phyloP scores from a whole-genome alignment of 768 basidiomycete genomes.

The Russula earlei region DNA sequence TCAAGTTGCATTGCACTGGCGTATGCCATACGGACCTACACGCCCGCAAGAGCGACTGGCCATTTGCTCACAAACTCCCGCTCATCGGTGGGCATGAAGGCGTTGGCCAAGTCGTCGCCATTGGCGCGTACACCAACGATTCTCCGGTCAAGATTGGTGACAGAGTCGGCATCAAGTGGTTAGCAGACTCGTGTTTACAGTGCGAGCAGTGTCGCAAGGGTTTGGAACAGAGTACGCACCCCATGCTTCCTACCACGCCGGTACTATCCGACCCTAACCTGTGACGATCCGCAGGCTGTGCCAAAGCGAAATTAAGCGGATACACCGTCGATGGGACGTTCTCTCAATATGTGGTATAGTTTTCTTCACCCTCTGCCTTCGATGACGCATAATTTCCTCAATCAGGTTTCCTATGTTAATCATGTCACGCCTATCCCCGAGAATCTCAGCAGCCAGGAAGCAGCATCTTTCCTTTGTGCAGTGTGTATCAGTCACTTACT shows the following conservation, averaged over 20 bases:
- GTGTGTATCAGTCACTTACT: constrained; percentile 30
- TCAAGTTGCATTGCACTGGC: constrained; percentile 68
- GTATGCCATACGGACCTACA: constrained; percentile 88
- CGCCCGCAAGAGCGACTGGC: constrained; percentile 73
- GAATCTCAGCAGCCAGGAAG: constrained; percentile 48
- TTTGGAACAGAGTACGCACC: constrained; percentile 59
- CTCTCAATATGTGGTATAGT: constrained; percentile 44
- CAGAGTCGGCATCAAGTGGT: constrained; percentile 78
- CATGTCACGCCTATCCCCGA: constrained; percentile 78
- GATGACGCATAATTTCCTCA: neutral
- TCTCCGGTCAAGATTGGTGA: constrained; percentile 67
- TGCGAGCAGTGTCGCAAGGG: constrained; percentile 74
- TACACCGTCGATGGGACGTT: constrained; percentile 76
- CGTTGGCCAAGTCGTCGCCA: constrained; percentile 72
- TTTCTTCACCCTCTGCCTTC: constrained; percentile 14
- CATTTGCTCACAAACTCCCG: constrained; percentile 50
- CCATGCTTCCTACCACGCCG: neutral
- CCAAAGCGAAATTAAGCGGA: constrained; percentile 50
- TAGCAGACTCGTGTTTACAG: constrained; percentile 61
- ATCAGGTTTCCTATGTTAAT: constrained; percentile 55
- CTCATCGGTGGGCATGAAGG: constrained; percentile 76
- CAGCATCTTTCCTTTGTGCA: constrained; percentile 72
- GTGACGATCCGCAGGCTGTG: constrained; percentile 39
- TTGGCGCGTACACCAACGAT: constrained; percentile 50
- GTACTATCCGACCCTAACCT: neutral